Base-by-base conservation (phyloP, 2,329 filamentous ascomycete genomes). In the Colletotrichum tamarilloi region DNA sequence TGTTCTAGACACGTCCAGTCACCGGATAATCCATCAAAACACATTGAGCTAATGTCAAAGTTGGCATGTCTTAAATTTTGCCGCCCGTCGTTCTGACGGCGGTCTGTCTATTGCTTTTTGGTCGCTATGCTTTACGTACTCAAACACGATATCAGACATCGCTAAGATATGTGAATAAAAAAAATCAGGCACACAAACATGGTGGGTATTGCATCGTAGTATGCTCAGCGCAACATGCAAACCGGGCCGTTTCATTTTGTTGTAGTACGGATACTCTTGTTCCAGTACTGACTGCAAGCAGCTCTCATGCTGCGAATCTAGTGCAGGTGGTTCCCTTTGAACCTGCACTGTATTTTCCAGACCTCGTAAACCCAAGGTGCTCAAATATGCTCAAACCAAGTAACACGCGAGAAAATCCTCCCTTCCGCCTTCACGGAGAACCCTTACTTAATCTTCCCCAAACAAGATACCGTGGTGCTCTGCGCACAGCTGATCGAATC, bases 401-500 rank as follows among this genome's bases (percentile, higher is more conserved):
- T 30, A 57, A 28, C 22, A 16, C 12, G 22, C 24, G 14, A 35
- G 38, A 52, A 19, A 35, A 26, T 30, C 35, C n/a, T 30, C 22
- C 19, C 11, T 9, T 56, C 7, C 26, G 46, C 64, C 57, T 22
- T 56, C 19, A 26, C 26, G 11, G 24, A 49, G 63, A 24, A 52
- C 24, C 46, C 46, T 56, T 63, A 22, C 24, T 56, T 49, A 72
- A 22, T 72, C 68, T 46, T 74, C 72, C 9, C 72, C 74, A 52
- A 75, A 75, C 26, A 75, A 9, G n/a, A 73, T 66, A 12, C 49
- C 53, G 24, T 62, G 38, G 49, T 73, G 68, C 66, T 75, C 66
- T 8, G 67, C 65, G 60, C 74, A 75, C 4, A 75, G 66, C 58
- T 49, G 42, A 5, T 73, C 74, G n/a, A 75, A 75, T 14, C 58